Percentiles rank a stretch among this genome's conserved stretches.
These are phyloP conservation scores for Kalanchoe fedtschenkoi DNA, from an alignment of 164 flowering plant species.

Conservation along the genomic window DNA sequence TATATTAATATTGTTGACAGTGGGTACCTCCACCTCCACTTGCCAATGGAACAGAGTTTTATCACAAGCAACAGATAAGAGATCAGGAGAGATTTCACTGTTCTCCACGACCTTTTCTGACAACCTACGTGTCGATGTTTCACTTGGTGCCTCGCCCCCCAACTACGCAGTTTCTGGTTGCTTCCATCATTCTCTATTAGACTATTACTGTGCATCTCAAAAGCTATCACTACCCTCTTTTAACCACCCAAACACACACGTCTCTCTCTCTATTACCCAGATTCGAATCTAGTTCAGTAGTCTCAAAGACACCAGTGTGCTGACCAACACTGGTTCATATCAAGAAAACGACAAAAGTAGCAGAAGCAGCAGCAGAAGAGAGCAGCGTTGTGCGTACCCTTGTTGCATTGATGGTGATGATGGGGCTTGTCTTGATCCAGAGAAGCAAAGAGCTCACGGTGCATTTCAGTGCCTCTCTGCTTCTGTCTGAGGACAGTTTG, in stretches of 20 bases:
- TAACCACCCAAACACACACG: too few species aligned
- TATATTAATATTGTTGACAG: too few species aligned
- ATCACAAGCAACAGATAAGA: too few species aligned
- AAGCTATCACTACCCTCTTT: too few species aligned
- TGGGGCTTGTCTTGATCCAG: conserved; percentile 3
- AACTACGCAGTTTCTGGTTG: background rate
- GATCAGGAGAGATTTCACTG: too few species aligned
- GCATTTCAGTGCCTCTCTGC: conserved; percentile 2
- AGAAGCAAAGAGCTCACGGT: conserved; percentile 1
- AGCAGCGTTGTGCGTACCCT: too few species aligned
- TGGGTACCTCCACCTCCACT: too few species aligned
- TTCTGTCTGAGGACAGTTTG: conserved; percentile 2
- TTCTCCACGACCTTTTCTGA: background rate
- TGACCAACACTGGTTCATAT: too few species aligned
- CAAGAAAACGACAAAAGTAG: background rate
- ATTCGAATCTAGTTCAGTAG: background rate
- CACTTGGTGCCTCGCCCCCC: background rate
- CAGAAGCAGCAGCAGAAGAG: background rate
- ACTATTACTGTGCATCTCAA: too few species aligned
- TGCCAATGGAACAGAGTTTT: too few species aligned
- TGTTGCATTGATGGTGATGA: background rate
- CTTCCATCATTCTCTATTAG: background rate
- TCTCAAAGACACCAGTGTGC: background rate
- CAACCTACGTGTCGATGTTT: background rate
- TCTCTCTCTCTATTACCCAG: conserved; percentile 2